phyloP scores from a whole-genome alignment of 1,284 basidiomycete species.

The Trichosporon ovoides region DNA sequence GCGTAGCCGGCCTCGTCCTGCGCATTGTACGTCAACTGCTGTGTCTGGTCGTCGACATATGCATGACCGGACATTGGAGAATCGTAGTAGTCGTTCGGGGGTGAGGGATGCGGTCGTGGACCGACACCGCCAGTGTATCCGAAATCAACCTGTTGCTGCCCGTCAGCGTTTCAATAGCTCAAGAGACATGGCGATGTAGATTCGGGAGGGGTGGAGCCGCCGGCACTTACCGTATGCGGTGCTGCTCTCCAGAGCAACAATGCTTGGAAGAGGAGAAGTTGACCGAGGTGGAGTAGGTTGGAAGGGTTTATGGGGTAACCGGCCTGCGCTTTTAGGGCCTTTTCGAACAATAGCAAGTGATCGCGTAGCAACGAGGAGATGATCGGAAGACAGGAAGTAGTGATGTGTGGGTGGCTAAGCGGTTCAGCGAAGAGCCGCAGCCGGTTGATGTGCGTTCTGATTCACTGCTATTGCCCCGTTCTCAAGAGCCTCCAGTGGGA shows the following conservation, averaged over 20 bases:
- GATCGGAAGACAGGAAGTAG: conserved; percentile 1
- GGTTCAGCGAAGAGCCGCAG: no score
- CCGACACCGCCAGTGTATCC: not conserved
- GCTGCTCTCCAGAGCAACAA: not conserved
- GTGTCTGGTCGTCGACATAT: not conserved
- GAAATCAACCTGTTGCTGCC: not conserved
- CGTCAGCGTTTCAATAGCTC: not conserved
- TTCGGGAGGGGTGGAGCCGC: not conserved
- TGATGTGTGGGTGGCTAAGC: no score
- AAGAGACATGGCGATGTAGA: not conserved
- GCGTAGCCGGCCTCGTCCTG: not conserved
- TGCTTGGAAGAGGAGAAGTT: not conserved
- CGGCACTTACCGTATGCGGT: not conserved
- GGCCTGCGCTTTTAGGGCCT: not conserved
- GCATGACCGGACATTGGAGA: not conserved
- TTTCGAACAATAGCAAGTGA: not conserved
- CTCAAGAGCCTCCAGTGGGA: no score
- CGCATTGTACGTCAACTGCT: not conserved
- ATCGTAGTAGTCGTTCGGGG: not conserved
- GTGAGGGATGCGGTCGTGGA: not conserved
- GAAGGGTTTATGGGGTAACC: not conserved
- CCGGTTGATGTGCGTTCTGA: no score
- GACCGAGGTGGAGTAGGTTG: not conserved
- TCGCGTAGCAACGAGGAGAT: not conserved
- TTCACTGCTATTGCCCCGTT: no score